These are phyloP conservation scores for Prasinococcaceae sp. DNA, from an alignment of 139 green algal genomes.

Conservation along the genomic window DNA sequence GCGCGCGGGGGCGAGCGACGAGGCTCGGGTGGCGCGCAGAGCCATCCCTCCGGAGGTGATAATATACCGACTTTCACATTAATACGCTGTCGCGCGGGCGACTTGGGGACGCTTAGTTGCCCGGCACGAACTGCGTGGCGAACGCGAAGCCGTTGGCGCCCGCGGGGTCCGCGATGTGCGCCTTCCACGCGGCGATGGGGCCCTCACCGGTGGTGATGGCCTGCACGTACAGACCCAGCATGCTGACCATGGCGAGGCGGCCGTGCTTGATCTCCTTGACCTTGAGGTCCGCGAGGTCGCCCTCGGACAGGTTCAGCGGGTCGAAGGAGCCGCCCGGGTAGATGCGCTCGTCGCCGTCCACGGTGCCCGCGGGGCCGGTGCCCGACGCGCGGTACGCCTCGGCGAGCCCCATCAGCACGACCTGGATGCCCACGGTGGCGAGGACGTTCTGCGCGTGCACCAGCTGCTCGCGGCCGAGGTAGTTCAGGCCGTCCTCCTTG, in stretches of 20 bases:
- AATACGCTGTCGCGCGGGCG: too few species aligned
- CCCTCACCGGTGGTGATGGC: slow-evolving; percentile 39
- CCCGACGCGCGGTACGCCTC: slow-evolving; percentile 73
- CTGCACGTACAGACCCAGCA: slow-evolving; percentile 59
- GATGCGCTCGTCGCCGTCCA: too few species aligned
- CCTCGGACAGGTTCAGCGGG: slow-evolving; percentile 86
- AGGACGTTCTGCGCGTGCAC: slow-evolving; percentile 84
- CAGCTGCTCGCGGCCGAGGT: slow-evolving; percentile 58
- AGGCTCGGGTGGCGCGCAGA: too few species aligned
- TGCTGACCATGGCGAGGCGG: slow-evolving; percentile 75
- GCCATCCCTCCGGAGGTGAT: too few species aligned
- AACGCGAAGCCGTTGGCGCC: slow-evolving; percentile 38
- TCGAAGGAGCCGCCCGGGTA: slow-evolving; percentile 46
- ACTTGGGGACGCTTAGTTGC: too few species aligned
- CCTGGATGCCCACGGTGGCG: slow-evolving; percentile 68
- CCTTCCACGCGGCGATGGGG: slow-evolving; percentile 51
- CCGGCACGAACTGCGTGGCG: neutral
- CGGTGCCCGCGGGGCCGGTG: too few species aligned
- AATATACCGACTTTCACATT: too few species aligned
- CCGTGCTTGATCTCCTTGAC: slow-evolving; percentile 97
- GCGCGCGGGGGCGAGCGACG: too few species aligned
- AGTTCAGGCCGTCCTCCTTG: slow-evolving; percentile 46
- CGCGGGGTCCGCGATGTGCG: slow-evolving; percentile 58
- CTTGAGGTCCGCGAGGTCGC: slow-evolving; percentile 74
- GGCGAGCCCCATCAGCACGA: slow-evolving; percentile 56